These are phyloP conservation scores for Kwoniella sp. DNA, from an alignment of 768 basidiomycete genomes.

Conservation along the genomic window DNA sequence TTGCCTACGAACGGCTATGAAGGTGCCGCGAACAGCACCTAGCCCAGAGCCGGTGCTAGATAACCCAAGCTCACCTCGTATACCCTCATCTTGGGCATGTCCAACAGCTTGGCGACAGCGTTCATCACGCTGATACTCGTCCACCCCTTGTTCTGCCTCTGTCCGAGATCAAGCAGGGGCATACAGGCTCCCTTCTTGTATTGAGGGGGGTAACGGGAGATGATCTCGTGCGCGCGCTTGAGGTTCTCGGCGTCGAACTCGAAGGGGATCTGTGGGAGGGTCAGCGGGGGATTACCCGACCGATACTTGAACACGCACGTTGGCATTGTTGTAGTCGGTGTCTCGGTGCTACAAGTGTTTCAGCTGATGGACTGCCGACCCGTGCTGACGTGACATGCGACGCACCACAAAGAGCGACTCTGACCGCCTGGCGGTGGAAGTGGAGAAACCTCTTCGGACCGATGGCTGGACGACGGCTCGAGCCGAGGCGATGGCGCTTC, in stretches of 20 bases:
- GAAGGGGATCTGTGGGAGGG: constrained; percentile 70
- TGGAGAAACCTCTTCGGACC: constrained; percentile 47
- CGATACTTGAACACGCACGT: constrained; percentile 53
- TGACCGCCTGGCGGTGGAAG: constrained; percentile 58
- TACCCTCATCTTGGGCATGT: constrained; percentile 95
- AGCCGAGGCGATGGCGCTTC: constrained; percentile 22
- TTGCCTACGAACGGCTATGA: no score
- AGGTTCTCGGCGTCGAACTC: constrained; percentile 74
- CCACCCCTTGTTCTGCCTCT: constrained; percentile 97
- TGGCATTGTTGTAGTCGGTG: constrained; percentile 88
- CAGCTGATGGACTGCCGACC: no score
- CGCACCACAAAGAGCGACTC: constrained; percentile 84
- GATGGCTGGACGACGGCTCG: constrained; percentile 10
- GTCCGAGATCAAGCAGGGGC: constrained; percentile 90
- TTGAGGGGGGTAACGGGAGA: constrained; percentile 88
- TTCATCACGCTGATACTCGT: constrained; percentile 99
- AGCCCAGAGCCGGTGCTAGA: neutral
- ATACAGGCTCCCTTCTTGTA: constrained; percentile 99
- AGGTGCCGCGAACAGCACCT: neutral
- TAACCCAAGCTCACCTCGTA: constrained; percentile 60
- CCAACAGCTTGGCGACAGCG: constrained; percentile 86
- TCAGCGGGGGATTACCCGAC: neutral
- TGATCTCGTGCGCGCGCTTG: constrained; percentile 81
- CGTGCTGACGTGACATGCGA: constrained; percentile 24
- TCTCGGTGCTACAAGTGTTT: constrained; percentile 78